Conservation (phyloP, 148 eudicot genomes). For the Rhododendron ovatum region DNA sequence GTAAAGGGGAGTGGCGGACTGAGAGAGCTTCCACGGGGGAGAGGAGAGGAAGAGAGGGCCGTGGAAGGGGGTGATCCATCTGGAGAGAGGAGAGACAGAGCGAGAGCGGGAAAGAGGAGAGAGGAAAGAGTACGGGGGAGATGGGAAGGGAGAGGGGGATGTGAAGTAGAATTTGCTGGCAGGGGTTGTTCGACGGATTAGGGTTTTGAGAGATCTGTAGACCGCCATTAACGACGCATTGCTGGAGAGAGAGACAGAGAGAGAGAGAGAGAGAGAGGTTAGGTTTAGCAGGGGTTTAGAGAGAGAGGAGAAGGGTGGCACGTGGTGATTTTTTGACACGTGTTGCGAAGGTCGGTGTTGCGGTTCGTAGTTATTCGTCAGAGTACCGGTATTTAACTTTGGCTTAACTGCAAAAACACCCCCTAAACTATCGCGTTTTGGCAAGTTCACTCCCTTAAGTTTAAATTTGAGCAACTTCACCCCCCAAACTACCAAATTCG, state of each 20-base stretch:
- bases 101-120: constrained; percentile 18
- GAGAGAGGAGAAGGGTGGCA: constrained; percentile 7
- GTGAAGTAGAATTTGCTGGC: constrained; percentile 1
- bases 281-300: neutral
- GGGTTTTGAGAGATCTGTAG: constrained; percentile 29
- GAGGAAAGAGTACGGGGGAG: constrained; percentile 18
- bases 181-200: neutral
- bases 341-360: neutral
- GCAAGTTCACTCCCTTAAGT: too few relatives aligned
- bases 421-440: too few relatives aligned
- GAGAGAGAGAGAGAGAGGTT: neutral
- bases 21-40: constrained; percentile 77
- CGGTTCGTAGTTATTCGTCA: neutral
- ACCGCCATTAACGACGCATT: constrained; percentile 36
- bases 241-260: neutral
- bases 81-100: constrained; percentile 41
- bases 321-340: constrained; percentile 1
- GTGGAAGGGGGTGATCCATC: constrained; percentile 18
- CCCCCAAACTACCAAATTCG: too few relatives aligned
- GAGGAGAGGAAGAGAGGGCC: constrained; percentile 76
- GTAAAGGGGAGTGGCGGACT: constrained; percentile 67
- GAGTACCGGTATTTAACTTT: too few relatives aligned
- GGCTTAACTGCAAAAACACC: too few relatives aligned
- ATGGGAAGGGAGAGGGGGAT: neutral
- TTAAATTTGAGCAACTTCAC: too few relatives aligned